Percentiles rank a stretch among this genome's conserved stretches.
Conservation (phyloP, 805 yeast genomes). For the Helenozyma rhizophorensis region DNA sequence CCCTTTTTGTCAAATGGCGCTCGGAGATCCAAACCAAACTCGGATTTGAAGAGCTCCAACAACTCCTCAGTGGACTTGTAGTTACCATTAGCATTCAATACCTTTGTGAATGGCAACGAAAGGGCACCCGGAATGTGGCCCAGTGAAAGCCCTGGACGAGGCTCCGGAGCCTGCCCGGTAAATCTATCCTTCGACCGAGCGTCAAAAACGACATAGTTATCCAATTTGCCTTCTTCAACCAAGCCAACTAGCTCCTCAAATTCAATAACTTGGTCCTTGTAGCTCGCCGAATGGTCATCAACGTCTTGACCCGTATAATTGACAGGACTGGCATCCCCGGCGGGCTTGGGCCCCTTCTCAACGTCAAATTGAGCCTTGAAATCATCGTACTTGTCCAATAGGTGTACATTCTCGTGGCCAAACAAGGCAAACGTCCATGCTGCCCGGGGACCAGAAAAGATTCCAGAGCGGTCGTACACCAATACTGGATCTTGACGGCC, state of each 20-base stretch:
- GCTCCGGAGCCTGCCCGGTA: slow-evolving; percentile 80
- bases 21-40: slow-evolving; percentile 29
- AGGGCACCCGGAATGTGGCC: slow-evolving; percentile 87
- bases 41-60: slow-evolving; percentile 37
- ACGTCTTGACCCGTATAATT: slow-evolving; percentile 18
- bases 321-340: slow-evolving; percentile 9
- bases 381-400: slow-evolving; percentile 64
- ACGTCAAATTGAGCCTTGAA: slow-evolving; percentile 44
- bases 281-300: slow-evolving; percentile 29
- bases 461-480: slow-evolving; percentile 80
- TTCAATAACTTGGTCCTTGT: slow-evolving; percentile 48
- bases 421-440: slow-evolving; percentile 85
- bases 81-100: slow-evolving; percentile 46
- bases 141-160: slow-evolving; percentile 79
- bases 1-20: slow-evolving; percentile 44
- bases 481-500: slow-evolving; percentile 55
- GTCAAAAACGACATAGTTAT: slow-evolving; percentile 59
- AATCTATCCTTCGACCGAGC: slow-evolving; percentile 78
- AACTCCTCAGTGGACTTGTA: slow-evolving; percentile 50
- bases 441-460: slow-evolving; percentile 85
- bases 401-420: slow-evolving; percentile 65
- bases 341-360: slow-evolving; percentile 14
- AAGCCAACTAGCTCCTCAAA: slow-evolving; percentile 64
- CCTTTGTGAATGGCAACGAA: slow-evolving; percentile 68
- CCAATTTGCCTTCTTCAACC: slow-evolving; percentile 44